phyloP scores from a whole-genome alignment of 129 eudicot genomes.

The Cynara cardunculus region DNA sequence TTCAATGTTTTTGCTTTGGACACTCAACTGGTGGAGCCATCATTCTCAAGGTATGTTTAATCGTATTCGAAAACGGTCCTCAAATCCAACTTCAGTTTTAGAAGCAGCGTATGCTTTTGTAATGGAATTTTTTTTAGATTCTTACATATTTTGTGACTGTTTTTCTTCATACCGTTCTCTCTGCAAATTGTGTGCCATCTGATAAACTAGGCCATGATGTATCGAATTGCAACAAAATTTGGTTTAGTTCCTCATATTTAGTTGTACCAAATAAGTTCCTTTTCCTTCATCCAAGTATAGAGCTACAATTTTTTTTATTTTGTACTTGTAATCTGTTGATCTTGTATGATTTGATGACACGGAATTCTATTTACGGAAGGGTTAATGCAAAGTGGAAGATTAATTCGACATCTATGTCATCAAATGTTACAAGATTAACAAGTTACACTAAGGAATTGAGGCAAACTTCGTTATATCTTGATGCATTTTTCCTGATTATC shows the following conservation, averaged over 20 bases:
- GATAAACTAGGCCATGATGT: no score
- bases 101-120: not conserved
- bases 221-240: not conserved
- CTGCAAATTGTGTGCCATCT: no score
- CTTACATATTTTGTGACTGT: no score
- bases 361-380: not conserved
- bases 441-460: not conserved
- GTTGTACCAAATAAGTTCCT: not conserved
- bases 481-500: not conserved
- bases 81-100: not conserved
- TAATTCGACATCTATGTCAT: not conserved
- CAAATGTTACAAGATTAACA: not conserved
- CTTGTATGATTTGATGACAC: not conserved
- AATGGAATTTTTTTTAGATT: no score
- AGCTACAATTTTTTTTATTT: no score
- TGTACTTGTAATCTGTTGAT: not conserved
- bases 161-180: no score
- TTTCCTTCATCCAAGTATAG: no score
- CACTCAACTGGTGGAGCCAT: constrained; percentile 98
- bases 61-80: not conserved
- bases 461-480: not conserved
- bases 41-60: constrained; percentile 58
- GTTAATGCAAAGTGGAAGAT: not conserved
- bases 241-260: not conserved
- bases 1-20: constrained; percentile 92